Conservation (phyloP, 768 basidiomycete species). For the Leccinellum albellum region DNA sequence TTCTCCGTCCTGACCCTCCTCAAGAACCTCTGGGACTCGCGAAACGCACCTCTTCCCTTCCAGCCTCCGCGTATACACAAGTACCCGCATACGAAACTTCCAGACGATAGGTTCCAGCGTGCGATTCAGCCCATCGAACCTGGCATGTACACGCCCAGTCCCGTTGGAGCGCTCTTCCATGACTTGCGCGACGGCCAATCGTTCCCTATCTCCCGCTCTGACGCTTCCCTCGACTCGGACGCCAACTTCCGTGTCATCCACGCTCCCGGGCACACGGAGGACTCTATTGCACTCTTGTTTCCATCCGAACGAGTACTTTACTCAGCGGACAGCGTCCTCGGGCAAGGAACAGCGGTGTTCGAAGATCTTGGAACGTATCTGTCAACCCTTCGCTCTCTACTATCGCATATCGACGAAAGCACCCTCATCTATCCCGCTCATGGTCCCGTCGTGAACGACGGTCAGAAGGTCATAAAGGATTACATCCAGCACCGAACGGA, state of each 20-base stretch:
- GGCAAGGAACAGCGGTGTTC: slow-evolving; percentile 87
- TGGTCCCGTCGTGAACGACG: slow-evolving; percentile 71
- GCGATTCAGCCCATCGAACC: slow-evolving; percentile 37
- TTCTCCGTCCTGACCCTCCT: slow-evolving; percentile 66
- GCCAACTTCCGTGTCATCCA: slow-evolving; percentile 60
- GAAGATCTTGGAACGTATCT: slow-evolving; percentile 76
- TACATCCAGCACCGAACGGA: slow-evolving; percentile 82
- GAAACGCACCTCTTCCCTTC: slow-evolving; percentile 45
- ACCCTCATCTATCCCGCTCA: slow-evolving; percentile 81
- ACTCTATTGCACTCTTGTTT: slow-evolving; percentile 76
- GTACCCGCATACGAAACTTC: slow-evolving; percentile 41
- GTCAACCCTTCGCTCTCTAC: slow-evolving; percentile 55
- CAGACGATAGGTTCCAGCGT: slow-evolving; percentile 33
- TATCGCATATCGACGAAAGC: slow-evolving; percentile 41
- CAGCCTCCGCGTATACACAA: slow-evolving; percentile 74
- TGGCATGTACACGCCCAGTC: slow-evolving; percentile 44
- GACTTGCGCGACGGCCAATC: slow-evolving; percentile 55
- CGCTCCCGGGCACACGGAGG: slow-evolving; percentile 87
- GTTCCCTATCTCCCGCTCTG: slow-evolving; percentile 33
- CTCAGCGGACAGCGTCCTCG: slow-evolving; percentile 88
- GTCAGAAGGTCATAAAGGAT: slow-evolving; percentile 52
- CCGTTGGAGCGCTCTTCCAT: slow-evolving; percentile 48
- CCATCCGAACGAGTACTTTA: slow-evolving; percentile 72
- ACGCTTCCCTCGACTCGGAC: neutral
- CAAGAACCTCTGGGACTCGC: slow-evolving; percentile 54